A percentile compares a stretch with the other conserved stretches of the same genome.
These are phyloP conservation scores for Viridothelium virens DNA, from an alignment of 495 filamentous ascomycete species.

Conservation along the genomic window DNA sequence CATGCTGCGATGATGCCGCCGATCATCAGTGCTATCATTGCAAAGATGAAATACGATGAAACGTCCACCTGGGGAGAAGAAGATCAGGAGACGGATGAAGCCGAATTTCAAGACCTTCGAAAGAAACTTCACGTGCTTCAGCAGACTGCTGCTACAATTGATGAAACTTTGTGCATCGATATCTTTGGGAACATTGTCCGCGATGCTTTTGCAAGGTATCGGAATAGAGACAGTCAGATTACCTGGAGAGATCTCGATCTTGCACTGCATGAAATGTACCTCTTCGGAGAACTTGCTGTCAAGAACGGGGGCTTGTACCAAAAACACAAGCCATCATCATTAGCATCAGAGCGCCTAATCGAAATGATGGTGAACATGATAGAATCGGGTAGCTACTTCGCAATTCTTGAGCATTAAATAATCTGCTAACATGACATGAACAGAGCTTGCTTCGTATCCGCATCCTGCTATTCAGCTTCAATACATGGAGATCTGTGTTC, in stretches of 20 bases:
- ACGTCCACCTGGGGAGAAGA: constrained; percentile 90
- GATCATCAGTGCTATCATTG: constrained; percentile 81
- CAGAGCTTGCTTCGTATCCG: constrained; percentile 72
- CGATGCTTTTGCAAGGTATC: constrained; percentile 69
- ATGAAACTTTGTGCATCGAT: constrained; percentile 76
- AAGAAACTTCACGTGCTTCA: constrained; percentile 83
- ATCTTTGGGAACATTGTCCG: constrained; percentile 76
- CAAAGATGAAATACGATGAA: constrained; percentile 95
- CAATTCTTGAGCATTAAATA: not conserved
- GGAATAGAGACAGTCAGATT: constrained; percentile 59
- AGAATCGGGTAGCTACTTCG: constrained; percentile 61
- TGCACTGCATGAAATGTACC: constrained; percentile 90
- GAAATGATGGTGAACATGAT: constrained; percentile 93
- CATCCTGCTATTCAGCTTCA: constrained; percentile 90
- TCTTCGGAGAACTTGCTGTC: constrained; percentile 90
- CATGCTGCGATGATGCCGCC: constrained; percentile 73
- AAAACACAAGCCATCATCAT: constrained; percentile 68
- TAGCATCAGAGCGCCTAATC: constrained; percentile 67
- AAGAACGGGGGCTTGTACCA: constrained; percentile 72
- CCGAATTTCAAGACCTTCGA: constrained; percentile 92
- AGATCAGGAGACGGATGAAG: constrained; percentile 91
- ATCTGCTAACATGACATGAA: not conserved
- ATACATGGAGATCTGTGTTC: constrained; percentile 96
- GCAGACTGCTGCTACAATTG: constrained; percentile 77
- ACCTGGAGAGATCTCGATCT: constrained; percentile 96